Evolutionary conservation across 2,329 filamentous ascomycete genomes (phyloP), one percentile per base, ranked within the genome.

Genomic region (Clathrospora elynae): DNA sequence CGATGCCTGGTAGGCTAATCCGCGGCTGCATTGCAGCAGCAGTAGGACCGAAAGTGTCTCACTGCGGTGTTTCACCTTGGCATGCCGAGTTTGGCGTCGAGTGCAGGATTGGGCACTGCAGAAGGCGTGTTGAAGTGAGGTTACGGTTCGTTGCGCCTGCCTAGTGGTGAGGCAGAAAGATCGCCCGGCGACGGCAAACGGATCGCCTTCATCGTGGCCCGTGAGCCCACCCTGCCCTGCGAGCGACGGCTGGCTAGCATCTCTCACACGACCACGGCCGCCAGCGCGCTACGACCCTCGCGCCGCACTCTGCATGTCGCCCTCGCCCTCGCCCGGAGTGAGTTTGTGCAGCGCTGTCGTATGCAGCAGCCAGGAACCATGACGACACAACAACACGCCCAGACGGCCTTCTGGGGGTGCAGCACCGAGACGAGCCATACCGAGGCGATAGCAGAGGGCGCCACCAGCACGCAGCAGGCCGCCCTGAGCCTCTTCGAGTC

Each of bases 401-500:
- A 48, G 37, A 32, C 46, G 40, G 51, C 49, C 45, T 51, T 59
- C 40, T 55, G 57, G 52, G 53, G 38, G 17, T 45, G 42, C 48
- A 35, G 25, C 34, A 33, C 31, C 38, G 14, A 23, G 13, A 28
- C 35, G 25, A 33, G 20, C 35, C 41, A 14, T 37, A 47, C 46
- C 28, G 39, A 48, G n/a, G 19, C 47, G 9, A 26, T 18, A 28
- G 13, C 28, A 22, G 17, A 4, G 32, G 26, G 13, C 37, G 34
- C 22, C 35, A 49, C 35, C 13, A 34, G 47, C 43, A 33, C 17
- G 11, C 26, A 34, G 12, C 18, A 17, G 2, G 31, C 44, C 36
- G 20, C 53, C 17, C 64, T 69, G 52, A 68, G 62, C 53, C 61
- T 60, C 35, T 80, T 83, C 59, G 80, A 83, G 64, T 66, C 74